Percentiles rank a stretch among this genome's conserved stretches.
Conservation (phyloP, 495 filamentous ascomycete species). For the Penicillium silybi region DNA sequence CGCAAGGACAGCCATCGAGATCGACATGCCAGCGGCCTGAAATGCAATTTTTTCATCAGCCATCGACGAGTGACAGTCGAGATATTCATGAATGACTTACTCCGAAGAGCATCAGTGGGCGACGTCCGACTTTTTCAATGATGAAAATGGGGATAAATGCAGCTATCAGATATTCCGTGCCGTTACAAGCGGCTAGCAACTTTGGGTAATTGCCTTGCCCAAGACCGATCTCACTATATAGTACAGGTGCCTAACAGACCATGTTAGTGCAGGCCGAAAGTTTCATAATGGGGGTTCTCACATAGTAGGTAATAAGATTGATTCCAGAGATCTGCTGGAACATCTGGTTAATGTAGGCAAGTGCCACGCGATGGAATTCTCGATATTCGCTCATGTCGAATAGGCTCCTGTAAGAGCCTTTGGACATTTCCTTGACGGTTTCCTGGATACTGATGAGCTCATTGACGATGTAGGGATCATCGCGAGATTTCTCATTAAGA, state of each 20-base stretch:
- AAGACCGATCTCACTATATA: conserved; percentile 43
- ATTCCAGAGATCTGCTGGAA: conserved; percentile 62
- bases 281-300: conserved; percentile 30
- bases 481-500: conserved; percentile 31
- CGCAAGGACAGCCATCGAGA: conserved; percentile 59
- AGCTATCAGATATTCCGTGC: conserved; percentile 67
- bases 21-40: conserved; percentile 51
- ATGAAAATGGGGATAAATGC: conserved; percentile 62
- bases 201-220: conserved; percentile 30
- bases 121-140: conserved; percentile 60
- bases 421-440: conserved; percentile 60
- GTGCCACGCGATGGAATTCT: conserved; percentile 63
- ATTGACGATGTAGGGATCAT: conserved; percentile 52
- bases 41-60: neutral
- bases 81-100: conserved; percentile 18
- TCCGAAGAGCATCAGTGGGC: conserved; percentile 64
- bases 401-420: conserved; percentile 55
- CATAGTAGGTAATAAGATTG: conserved; percentile 67
- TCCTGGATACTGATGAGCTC: conserved; percentile 56
- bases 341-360: conserved; percentile 56
- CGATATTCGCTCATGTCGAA: conserved; percentile 47
- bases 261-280: conserved; percentile 34
- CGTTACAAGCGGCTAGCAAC: conserved; percentile 52
- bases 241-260: conserved; percentile 25
- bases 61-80: no score